Conservation (phyloP, 371 early-diverging fungal genomes). For the Mortierella polycephala region DNA sequence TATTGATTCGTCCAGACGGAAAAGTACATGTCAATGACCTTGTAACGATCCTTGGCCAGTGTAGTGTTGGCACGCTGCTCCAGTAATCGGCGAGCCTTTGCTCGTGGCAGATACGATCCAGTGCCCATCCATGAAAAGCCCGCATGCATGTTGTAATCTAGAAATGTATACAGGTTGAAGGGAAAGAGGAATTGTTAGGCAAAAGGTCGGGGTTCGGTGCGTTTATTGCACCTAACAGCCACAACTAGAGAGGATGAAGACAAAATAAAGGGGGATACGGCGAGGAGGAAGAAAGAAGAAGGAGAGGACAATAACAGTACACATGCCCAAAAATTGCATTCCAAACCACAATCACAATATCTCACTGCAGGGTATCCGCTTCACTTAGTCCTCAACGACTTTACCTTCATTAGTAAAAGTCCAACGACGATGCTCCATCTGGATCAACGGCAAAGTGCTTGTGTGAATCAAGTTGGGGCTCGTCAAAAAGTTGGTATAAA, state of each 20-base stretch:
- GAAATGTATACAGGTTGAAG: background rate
- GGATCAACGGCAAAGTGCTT: slow-evolving; percentile 64
- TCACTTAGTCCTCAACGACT: no score
- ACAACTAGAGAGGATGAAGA: background rate
- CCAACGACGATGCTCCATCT: slow-evolving; percentile 68
- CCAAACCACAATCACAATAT: no score
- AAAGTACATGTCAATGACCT: slow-evolving; percentile 69
- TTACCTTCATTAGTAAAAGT: slow-evolving; percentile 65
- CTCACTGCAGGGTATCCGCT: no score
- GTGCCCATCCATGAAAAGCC: slow-evolving; percentile 72
- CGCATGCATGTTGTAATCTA: slow-evolving; percentile 61
- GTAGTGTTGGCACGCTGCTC: slow-evolving; percentile 65
- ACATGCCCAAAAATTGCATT: no score
- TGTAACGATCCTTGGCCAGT: slow-evolving; percentile 60
- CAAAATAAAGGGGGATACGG: no score
- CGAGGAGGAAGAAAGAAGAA: no score
- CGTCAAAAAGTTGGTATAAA: slow-evolving; percentile 71
- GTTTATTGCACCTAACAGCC: background rate
- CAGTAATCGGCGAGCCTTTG: slow-evolving; percentile 60
- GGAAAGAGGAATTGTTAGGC: no score
- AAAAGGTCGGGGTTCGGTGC: no score
- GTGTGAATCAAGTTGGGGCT: slow-evolving; percentile 69
- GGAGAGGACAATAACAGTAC: no score
- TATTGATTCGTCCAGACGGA: slow-evolving; percentile 75
- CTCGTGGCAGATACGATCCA: slow-evolving; percentile 64